phyloP scores from a whole-genome alignment of 345 rosid genomes.

The Camelina neglecta region DNA sequence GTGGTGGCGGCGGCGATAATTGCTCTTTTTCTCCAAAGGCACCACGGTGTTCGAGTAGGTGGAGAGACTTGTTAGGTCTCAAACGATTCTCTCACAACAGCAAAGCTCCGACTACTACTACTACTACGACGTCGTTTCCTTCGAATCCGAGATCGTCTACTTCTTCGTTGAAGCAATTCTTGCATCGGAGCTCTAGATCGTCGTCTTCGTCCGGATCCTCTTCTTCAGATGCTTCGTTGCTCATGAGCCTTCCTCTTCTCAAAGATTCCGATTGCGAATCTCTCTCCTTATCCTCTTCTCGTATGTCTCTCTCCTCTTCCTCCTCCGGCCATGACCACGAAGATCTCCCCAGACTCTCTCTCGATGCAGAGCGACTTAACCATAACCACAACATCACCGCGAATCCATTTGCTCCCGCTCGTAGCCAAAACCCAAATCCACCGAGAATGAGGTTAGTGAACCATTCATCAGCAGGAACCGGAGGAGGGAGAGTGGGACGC shows the following conservation, averaged over 20 bases:
- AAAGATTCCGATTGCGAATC: conserved; percentile 72
- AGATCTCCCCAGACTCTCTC: conserved; percentile 76
- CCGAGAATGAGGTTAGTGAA: conserved; percentile 73
- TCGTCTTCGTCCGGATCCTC: conserved; percentile 37
- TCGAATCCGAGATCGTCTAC: conserved; percentile 45
- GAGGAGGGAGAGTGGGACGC: conserved; percentile 50
- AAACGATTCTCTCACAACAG: conserved; percentile 59
- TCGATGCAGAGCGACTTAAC: conserved; percentile 62
- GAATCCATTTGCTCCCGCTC: conserved; percentile 62
- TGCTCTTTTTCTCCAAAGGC: conserved; percentile 76
- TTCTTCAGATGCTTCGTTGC: conserved; percentile 47
- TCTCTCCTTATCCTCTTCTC: conserved; percentile 71
- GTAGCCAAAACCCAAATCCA: conserved; percentile 52
- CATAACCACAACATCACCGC: conserved; percentile 41
- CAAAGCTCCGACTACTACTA: conserved; percentile 16
- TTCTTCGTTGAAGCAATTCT: conserved; percentile 66
- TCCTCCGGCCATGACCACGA: conserved; percentile 92
- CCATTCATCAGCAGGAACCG: conserved; percentile 11
- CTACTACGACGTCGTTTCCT: not conserved
- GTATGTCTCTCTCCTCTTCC: conserved; percentile 84
- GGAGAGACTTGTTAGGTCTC: conserved; percentile 87
- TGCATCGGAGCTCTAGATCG: conserved; percentile 70
- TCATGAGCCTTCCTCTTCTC: conserved; percentile 64
- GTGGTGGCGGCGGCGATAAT: conserved; percentile 54
- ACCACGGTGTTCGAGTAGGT: conserved; percentile 89